Evolutionary conservation across 208 protist genomes (phyloP), one percentile per base, ranked within the genome.

Genomic region (Crithidia acanthocephali): DNA sequence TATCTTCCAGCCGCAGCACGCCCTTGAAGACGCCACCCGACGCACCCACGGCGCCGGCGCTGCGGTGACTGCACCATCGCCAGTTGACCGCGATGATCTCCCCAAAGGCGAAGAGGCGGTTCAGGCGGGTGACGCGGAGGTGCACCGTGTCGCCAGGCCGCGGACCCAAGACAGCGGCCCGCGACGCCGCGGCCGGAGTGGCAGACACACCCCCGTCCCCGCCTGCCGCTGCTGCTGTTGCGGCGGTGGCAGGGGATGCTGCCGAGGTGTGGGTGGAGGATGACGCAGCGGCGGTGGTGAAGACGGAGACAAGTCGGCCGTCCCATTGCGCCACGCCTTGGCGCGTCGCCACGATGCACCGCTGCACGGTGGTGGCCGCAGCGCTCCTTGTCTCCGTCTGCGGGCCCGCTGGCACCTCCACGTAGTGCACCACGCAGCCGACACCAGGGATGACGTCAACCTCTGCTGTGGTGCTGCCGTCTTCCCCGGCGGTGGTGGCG

Each of bases 241-340:
- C 13, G 37, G 37, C 37, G 6, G 13, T 42, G 37, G 37, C 9
- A 42, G 13, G 13, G n/a, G n/a, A n/a, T n/a, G n/a, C n/a, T n/a
- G n/a, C n/a, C n/a, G n/a, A n/a, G n/a, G n/a, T n/a, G n/a, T n/a
- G 2, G 2, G 23, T 27, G 27, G 16, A 11, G 18, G 27, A 35
- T 8, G 10, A 40, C 28, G 60, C 55, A 15, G 45, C 18, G 2
- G 35, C 50, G 28, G 61, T 42, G 15, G 70, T 52, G 23, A 84
- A 84, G 11, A 94, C 86, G 0, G 79, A 80, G 20, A 94, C 77
- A 25, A 64, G 63, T 33, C 55, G 64, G n/a, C 80, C 89, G 28
- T 87, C 84, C 87, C 90, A 93, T 80, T 95, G 90, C 27, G 86
- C 87, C 20, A 91, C 63, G 30, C 90, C 90, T 10, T 88, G 71